A percentile compares a stretch with the other conserved stretches of the same genome.
phyloP scores from a whole-genome alignment of 495 filamentous ascomycete genomes.

The Penicillium samsonianum region DNA sequence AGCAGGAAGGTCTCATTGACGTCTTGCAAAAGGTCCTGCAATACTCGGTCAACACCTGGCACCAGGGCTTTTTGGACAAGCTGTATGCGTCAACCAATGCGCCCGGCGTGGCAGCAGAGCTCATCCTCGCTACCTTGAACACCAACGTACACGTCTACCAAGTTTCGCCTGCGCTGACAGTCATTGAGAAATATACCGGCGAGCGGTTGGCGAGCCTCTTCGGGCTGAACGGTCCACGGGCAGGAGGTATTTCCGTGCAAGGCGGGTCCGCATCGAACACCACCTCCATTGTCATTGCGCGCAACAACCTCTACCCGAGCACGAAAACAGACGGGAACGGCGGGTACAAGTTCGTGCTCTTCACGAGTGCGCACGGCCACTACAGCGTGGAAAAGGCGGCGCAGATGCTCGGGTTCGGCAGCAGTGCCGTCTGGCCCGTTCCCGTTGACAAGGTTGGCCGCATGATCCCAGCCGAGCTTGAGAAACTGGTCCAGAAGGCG shows the following conservation, averaged over 20 bases:
- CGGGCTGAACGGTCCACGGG: conserved; percentile 68
- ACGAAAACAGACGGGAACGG: conserved; percentile 73
- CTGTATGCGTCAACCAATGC: conserved; percentile 85
- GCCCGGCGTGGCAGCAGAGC: conserved; percentile 78
- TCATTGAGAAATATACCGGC: conserved; percentile 81
- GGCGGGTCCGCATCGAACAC: conserved; percentile 86
- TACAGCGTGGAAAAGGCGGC: conserved; percentile 95
- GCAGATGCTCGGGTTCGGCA: conserved; percentile 81
- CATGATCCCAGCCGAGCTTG: conserved; percentile 68
- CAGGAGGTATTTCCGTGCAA: conserved; percentile 84
- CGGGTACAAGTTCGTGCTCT: conserved; percentile 69
- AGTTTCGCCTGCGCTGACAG: conserved; percentile 83
- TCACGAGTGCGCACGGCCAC: conserved; percentile 86
- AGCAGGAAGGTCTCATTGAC: conserved; percentile 69
- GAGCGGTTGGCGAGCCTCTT: conserved; percentile 71
- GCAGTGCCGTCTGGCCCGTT: conserved; percentile 68
- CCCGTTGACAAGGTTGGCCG: conserved; percentile 69
- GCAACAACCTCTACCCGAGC: conserved; percentile 77
- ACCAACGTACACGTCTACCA: conserved; percentile 89
- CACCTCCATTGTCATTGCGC: conserved; percentile 84
- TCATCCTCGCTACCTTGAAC: conserved; percentile 80
- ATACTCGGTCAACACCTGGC: conserved; percentile 95
- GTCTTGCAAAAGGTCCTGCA: conserved; percentile 66
- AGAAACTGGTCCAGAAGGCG: conserved; percentile 58
- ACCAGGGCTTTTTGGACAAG: conserved; percentile 93